phyloP scores from a whole-genome alignment of 2,329 filamentous ascomycete genomes.

The Beauveria pseudobassiana region DNA sequence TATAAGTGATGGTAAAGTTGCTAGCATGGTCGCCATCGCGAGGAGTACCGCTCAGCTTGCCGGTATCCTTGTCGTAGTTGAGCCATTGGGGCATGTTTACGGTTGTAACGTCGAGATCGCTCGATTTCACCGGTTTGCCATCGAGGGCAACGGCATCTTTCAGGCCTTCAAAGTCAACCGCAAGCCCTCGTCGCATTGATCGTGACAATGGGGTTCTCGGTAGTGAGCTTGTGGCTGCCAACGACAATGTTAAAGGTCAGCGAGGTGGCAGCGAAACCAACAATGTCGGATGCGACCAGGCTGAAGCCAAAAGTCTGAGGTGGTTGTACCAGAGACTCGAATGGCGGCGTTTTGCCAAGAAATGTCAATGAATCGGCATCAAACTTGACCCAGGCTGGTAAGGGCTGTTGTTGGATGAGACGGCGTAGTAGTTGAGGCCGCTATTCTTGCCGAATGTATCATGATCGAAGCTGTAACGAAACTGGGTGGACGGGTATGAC shows the following conservation, averaged over 20 bases:
- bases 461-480: conserved; percentile 45
- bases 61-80: conserved; percentile 51
- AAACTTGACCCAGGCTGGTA: conserved; percentile 82
- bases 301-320: conserved; percentile 66
- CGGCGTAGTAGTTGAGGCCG: conserved; percentile 65
- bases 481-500: conserved; percentile 43
- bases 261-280: conserved; percentile 64
- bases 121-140: conserved; percentile 37
- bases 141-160: conserved; percentile 49
- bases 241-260: conserved; percentile 65
- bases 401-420: conserved; percentile 66
- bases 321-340: conserved; percentile 54
- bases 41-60: conserved; percentile 58
- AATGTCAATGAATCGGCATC: conserved; percentile 57
- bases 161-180: conserved; percentile 47
- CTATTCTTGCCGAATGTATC: conserved; percentile 56
- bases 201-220: conserved; percentile 47
- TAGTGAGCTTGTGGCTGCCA: conserved; percentile 60
- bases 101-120: conserved; percentile 45
- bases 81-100: conserved; percentile 61
- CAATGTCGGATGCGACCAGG: conserved; percentile 70
- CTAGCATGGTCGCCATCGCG: conserved; percentile 49
- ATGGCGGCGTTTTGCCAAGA: conserved; percentile 60
- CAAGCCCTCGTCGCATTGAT: conserved; percentile 50
- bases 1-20: conserved; percentile 56